These are phyloP conservation scores for Lactuca saligna DNA, from an alignment of 129 eudicot species.

Conservation along the genomic window DNA sequence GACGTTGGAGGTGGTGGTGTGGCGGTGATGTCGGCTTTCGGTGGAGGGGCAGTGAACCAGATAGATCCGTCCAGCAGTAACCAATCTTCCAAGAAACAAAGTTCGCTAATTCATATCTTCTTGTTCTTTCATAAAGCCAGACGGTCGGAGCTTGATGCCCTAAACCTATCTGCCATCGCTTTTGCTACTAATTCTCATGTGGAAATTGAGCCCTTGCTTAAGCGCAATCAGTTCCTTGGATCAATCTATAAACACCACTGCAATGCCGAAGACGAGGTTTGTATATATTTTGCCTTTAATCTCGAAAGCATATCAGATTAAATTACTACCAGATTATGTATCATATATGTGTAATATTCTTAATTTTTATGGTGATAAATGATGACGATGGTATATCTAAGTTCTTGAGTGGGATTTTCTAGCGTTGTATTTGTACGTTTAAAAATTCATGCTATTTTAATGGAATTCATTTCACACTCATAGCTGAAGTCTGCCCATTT, in stretches of 20 bases:
- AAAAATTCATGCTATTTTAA: constrained; percentile 11
- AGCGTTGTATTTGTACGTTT: constrained; percentile 9
- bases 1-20: constrained; percentile 71
- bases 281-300: constrained; percentile 2
- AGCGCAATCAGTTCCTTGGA: constrained; percentile 77
- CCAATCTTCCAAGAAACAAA: constrained; percentile 38
- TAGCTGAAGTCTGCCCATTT: constrained; percentile 4
- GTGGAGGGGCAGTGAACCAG: constrained; percentile 48
- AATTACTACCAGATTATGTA: too few relatives aligned
- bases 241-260: constrained; percentile 93
- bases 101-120: constrained; percentile 87
- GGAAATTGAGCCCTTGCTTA: constrained; percentile 72
- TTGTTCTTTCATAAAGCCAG: constrained; percentile 89
- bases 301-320: not conserved
- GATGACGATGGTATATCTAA: not conserved
- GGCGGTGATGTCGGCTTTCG: constrained; percentile 55
- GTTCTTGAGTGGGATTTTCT: constrained; percentile 3
- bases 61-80: constrained; percentile 40
- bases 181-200: constrained; percentile 62
- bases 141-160: constrained; percentile 72
- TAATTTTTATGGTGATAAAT: not conserved
- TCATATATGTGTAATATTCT: not conserved
- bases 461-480: constrained; percentile 2
- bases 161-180: constrained; percentile 69
- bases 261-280: constrained; percentile 98